A percentile compares a stretch with the other conserved stretches of the same genome.
Evolutionary conservation across 2,329 filamentous ascomycete species (phyloP).

Genomic region (Chalaropsis thielavioides): DNA sequence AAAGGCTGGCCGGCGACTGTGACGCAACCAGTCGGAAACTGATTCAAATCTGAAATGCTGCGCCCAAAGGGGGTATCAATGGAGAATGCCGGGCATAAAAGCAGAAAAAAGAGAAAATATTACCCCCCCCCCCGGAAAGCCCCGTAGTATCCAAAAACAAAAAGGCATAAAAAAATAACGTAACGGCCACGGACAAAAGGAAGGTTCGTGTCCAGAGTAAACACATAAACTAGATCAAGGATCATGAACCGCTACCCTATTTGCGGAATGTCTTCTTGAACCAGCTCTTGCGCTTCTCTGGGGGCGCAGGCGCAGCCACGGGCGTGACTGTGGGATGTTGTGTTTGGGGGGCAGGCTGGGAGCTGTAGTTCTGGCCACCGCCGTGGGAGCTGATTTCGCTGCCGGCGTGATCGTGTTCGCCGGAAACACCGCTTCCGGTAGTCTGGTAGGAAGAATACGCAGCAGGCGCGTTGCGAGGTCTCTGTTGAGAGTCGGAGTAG

Average conservation of each 20-base stretch:
- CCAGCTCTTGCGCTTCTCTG: conserved; percentile 81
- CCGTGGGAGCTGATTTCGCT: conserved; percentile 23
- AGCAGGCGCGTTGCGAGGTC: conserved; percentile 11
- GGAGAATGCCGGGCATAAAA: not conserved
- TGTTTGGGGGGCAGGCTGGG: conserved; percentile 19
- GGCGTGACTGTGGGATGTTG: conserved; percentile 10
- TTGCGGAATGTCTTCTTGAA: conserved; percentile 46
- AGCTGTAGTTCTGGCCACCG: conserved; percentile 23
- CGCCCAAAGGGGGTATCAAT: conserved; percentile 3
- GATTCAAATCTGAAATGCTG: conserved; percentile 4
- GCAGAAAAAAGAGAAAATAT: conserved; percentile 3
- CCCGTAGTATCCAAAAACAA: not conserved
- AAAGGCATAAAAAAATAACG: conserved; percentile 5
- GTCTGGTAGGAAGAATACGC: conserved; percentile 10
- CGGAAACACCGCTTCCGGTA: conserved; percentile 4
- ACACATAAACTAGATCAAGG: not conserved
- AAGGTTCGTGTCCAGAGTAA: not conserved
- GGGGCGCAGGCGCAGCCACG: conserved; percentile 17
- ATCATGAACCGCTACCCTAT: conserved; percentile 15
- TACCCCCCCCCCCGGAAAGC: too few species aligned
- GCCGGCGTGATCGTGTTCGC: conserved; percentile 10
- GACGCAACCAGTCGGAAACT: not conserved
- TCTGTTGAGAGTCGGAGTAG: conserved; percentile 13
- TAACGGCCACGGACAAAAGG: not conserved
- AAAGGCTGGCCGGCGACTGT: not conserved